Evolutionary conservation across 352 stramenopile genomes (phyloP), one percentile per base, ranked within the genome.

Genomic region (Pythium monospermum): DNA sequence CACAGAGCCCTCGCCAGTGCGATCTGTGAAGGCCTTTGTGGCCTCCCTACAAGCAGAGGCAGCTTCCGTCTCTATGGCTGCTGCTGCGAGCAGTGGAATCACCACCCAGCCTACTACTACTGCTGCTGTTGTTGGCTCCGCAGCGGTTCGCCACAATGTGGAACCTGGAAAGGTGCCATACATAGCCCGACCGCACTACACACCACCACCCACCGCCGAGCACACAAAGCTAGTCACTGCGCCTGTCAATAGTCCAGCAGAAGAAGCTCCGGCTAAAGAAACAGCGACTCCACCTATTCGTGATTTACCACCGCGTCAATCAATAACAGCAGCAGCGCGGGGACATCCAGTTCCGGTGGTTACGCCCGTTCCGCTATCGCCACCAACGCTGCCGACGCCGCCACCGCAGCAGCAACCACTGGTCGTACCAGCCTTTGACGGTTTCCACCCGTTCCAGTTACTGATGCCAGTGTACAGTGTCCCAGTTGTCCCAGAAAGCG

Each of bases 391-490:
- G 31, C 19, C 13, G 22, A 28, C 44, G 13, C 23, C 6, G 11
- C 26, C n/a, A 15, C 18, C 38, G 12, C 27, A 5, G 26, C 5
- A 16, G 2, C n/a, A n/a, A 11, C 12, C 2, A 21, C 40, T 23
- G 11, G 27, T 3, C 21, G 16, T 18, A 4, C 37, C 46, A 1
- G 33, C 16, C 7, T 21, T 57, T 7, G 55, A 57, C 42, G 55
- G 47, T 1, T 73, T 79, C 26, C 69, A 85, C 18, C 77, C 77
- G 7, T 76, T 78, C 49, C 64, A 66, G 31, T 31, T 88, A 26
- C 50, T 89, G 23, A 33, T 79, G 15, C 74, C 76, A 2, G 56
- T 87, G 22, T 49, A 73, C 25, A 30, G 49, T 1, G 61, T 88
- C 6, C 81, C 78, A 0, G 50, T 59, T 3, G 49, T 88, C 8